Base-by-base conservation (phyloP, 306 rosid species). In the Albizia julibrissin region DNA sequence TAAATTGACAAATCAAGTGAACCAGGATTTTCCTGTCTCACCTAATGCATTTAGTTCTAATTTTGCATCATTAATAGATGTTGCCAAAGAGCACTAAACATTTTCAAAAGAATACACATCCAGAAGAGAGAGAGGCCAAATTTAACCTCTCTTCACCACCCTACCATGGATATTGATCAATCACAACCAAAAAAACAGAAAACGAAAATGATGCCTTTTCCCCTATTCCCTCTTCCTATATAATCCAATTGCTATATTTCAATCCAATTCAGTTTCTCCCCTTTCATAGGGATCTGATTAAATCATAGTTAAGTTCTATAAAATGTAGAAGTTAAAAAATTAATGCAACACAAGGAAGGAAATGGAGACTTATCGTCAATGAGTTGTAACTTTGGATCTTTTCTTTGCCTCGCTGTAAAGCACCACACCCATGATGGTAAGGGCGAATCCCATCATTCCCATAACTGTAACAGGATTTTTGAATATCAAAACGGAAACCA, bases 341-440 rank as follows among this genome's bases (percentile, higher is more conserved):
- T 3, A 39, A 66, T 21, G 54, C 65, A 78, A 54, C 52, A 13
- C 27, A 46, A 82, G 69, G 29, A 15, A 27, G 19, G 47, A 58
- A 31, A 24, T 37, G 10, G 64, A 50, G 37, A 64, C 65, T 58
- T 56, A 56, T 50, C n/a, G 50, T 79, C 66, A 87, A 82, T 87
- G 90, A 44, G 87, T 79, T 27, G 94, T 89, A 26, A 82, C 87
- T 85, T 95, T 95, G 27, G 97, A 91, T 75, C 99, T 82, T 89
- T 93, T 93, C 91, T 82, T 95, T 2, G 95, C 99, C 84, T 95
- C 98, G 54, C 99, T 93, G 83, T 95, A 95, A 26, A 95, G 94
- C 78, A 91, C 92, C 29, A 93, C 99, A 2, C 99, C 99, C 97
- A 93, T 90, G 10, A 93, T 80, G 0, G 99, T 95, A 8, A 95